Percentiles rank a stretch among this genome's conserved stretches.
These are phyloP conservation scores for Discostella stelligeroides DNA, from an alignment of 108 stramenopile species.

Conservation along the genomic window DNA sequence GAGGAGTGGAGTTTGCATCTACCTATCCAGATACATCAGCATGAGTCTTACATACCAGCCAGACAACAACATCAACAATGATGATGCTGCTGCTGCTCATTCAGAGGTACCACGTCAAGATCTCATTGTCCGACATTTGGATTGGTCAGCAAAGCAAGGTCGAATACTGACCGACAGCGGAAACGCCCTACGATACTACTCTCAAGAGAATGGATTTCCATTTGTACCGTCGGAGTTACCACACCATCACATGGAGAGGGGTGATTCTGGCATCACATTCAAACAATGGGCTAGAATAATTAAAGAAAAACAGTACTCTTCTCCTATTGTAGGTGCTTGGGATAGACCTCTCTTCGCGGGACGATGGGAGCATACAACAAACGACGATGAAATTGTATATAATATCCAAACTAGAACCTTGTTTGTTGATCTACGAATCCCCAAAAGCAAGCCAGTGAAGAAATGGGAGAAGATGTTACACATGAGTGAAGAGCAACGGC, in stretches of 20 bases:
- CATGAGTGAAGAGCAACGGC: neutral
- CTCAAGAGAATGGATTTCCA: slow-evolving; percentile 68
- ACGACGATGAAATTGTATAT: slow-evolving; percentile 69
- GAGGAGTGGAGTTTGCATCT: neutral
- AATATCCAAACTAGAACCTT: slow-evolving; percentile 86
- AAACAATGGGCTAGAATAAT: slow-evolving; percentile 26
- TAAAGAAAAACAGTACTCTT: slow-evolving; percentile 15
- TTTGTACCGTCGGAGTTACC: slow-evolving; percentile 78
- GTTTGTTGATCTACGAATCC: slow-evolving; percentile 89
- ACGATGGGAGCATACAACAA: slow-evolving; percentile 85
- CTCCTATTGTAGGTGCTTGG: slow-evolving; percentile 80
- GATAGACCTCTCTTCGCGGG: slow-evolving; percentile 79
- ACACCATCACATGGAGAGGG: slow-evolving; percentile 68
- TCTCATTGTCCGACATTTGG: slow-evolving; percentile 35
- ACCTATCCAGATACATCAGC: too few relatives aligned
- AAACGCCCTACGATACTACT: slow-evolving; percentile 56
- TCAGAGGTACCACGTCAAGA: neutral
- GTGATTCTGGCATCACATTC: slow-evolving; percentile 58
- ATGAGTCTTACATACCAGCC: too few relatives aligned
- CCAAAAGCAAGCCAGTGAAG: slow-evolving; percentile 48
- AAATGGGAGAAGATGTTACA: slow-evolving; percentile 32
- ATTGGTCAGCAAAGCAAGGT: slow-evolving; percentile 81
- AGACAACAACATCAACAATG: too few relatives aligned
- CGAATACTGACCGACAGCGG: slow-evolving; percentile 77
- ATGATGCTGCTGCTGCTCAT: neutral